These are phyloP conservation scores for Wickerhamiella infanticola DNA, from an alignment of 1,139 yeast genomes.

Conservation along the genomic window DNA sequence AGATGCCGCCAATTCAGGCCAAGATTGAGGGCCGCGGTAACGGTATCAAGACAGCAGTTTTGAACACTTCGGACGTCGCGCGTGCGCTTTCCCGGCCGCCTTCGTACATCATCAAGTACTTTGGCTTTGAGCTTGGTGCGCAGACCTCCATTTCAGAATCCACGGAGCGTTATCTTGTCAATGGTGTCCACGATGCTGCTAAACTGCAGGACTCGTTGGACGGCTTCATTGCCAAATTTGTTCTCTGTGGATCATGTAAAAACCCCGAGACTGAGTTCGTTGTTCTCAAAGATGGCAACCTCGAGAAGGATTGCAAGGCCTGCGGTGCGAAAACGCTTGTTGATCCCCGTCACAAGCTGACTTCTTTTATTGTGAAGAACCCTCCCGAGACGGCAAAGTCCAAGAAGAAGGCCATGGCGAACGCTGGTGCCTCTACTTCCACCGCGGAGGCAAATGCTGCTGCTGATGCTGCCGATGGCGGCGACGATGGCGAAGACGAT, in stretches of 20 bases:
- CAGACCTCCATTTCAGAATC: constrained; percentile 71
- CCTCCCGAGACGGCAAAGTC: constrained; percentile 57
- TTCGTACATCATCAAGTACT: constrained; percentile 77
- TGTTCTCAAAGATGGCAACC: constrained; percentile 57
- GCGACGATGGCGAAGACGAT: constrained; percentile 20
- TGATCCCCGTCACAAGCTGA: constrained; percentile 77
- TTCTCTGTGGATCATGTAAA: constrained; percentile 85
- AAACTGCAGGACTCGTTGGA: constrained; percentile 90
- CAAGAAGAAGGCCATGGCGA: constrained; percentile 51
- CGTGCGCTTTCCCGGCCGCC: constrained; percentile 91
- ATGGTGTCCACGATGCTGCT: constrained; percentile 85
- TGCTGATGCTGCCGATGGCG: constrained; percentile 23
- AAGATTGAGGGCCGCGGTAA: constrained; percentile 98
- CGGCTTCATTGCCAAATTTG: constrained; percentile 85
- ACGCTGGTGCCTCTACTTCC: constrained; percentile 41
- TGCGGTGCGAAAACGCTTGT: constrained; percentile 83
- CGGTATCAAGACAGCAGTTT: constrained; percentile 93
- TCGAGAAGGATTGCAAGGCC: constrained; percentile 93
- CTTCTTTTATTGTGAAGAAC: constrained; percentile 77
- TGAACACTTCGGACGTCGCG: constrained; percentile 84
- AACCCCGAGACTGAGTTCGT: constrained; percentile 95
- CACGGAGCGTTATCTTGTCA: constrained; percentile 77
- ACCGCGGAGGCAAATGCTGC: constrained; percentile 56
- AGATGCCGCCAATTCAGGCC: constrained; percentile 95
- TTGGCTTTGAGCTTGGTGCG: constrained; percentile 96